Evolutionary conservation across 2,329 filamentous ascomycete species (phyloP).

Genomic region (Leptosphaerulina australis): DNA sequence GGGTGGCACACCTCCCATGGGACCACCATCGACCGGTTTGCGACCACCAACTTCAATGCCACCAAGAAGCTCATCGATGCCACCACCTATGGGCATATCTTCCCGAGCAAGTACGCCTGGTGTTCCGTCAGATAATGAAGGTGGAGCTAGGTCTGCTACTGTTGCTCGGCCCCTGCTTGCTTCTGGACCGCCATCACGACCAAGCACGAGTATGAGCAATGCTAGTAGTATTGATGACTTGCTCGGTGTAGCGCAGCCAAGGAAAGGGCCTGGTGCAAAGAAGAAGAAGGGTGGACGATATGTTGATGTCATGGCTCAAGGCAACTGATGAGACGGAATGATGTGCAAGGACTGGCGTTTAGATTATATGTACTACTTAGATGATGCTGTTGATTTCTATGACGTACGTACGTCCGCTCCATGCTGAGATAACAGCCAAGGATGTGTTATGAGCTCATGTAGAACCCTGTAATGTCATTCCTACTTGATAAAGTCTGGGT

Average conservation of each 20-base stretch:
- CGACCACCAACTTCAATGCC: constrained; percentile 29
- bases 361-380: not conserved
- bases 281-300: constrained; percentile 88
- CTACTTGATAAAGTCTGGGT: not conserved
- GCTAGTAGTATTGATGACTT: constrained; percentile 96
- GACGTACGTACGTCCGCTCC: not conserved
- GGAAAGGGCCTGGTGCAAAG: constrained; percentile 62
- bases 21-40: constrained; percentile 22
- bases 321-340: constrained; percentile 3
- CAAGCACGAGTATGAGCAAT: constrained; percentile 82
- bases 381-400: not conserved
- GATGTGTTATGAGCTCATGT: constrained; percentile 1
- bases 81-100: constrained; percentile 40
- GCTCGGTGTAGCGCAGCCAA: constrained; percentile 73
- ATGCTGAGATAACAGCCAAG: not conserved
- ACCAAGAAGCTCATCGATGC: constrained; percentile 46
- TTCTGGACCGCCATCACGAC: constrained; percentile 51
- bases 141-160: constrained; percentile 28
- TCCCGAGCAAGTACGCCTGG: constrained; percentile 45
- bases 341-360: constrained; percentile 7
- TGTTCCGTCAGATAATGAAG: constrained; percentile 39
- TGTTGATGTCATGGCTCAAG: constrained; percentile 81
- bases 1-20: constrained; percentile 49
- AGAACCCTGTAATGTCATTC: constrained; percentile 11
- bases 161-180: constrained; percentile 35